Conservation (phyloP, 805 yeast genomes). For the Candida boidinii region DNA sequence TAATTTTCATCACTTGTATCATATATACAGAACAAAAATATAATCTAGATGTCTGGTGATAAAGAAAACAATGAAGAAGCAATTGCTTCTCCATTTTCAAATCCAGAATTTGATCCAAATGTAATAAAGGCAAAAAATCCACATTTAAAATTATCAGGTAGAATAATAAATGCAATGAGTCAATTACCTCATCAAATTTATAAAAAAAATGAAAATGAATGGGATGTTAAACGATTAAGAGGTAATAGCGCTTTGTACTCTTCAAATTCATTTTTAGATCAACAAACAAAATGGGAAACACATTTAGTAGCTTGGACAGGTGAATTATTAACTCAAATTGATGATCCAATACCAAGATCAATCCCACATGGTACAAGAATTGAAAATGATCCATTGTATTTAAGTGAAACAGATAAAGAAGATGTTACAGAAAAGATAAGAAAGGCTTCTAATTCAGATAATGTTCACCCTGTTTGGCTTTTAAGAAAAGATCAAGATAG, state of each 20-base stretch:
- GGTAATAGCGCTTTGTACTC: slow-evolving; percentile 85
- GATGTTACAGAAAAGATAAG: slow-evolving; percentile 40
- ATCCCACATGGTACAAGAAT: slow-evolving; percentile 19
- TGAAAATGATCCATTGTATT: slow-evolving; percentile 54
- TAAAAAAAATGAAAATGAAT: slow-evolving; percentile 28
- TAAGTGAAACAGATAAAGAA: slow-evolving; percentile 45
- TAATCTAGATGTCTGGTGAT: not conserved
- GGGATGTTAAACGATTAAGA: slow-evolving; percentile 57
- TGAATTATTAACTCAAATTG: slow-evolving; percentile 40
- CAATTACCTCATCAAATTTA: slow-evolving; percentile 56
- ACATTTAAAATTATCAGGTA: slow-evolving; percentile 43
- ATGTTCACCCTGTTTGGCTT: slow-evolving; percentile 84
- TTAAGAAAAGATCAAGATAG: slow-evolving; percentile 67
- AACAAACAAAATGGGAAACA: slow-evolving; percentile 76
- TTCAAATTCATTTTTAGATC: slow-evolving; percentile 54
- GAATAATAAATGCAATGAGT: slow-evolving; percentile 61
- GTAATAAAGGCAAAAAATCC: too few species aligned
- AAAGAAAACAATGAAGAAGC: not conserved
- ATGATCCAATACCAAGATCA: slow-evolving; percentile 15
- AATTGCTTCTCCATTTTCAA: not conserved
- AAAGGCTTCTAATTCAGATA: slow-evolving; percentile 34
- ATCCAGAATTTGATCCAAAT: slow-evolving; percentile 16
- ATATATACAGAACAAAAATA: not conserved
- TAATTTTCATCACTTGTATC: too few species aligned
- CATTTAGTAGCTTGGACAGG: slow-evolving; percentile 95